These are phyloP conservation scores for Penicillium roqueforti DNA, from an alignment of 495 filamentous ascomycete species.

Conservation along the genomic window DNA sequence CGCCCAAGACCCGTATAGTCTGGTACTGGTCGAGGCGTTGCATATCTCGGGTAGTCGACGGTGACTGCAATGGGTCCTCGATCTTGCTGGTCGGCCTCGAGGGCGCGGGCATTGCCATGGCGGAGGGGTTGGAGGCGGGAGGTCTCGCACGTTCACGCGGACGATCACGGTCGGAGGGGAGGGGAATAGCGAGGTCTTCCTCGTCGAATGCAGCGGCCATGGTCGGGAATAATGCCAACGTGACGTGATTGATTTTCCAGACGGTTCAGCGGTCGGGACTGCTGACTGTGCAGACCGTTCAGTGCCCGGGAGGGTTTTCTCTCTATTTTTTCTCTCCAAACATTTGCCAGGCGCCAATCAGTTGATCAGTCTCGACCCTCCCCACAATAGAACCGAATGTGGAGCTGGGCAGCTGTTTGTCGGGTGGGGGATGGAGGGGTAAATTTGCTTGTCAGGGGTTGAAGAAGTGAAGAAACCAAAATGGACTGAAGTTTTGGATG, in stretches of 20 bases:
- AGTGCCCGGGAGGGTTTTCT: conserved; percentile 3
- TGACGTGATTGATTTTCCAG: conserved; percentile 44
- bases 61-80: conserved; percentile 37
- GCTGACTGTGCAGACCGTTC: conserved; percentile 20
- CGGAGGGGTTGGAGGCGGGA: conserved; percentile 32
- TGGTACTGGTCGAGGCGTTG: conserved; percentile 87
- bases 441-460: not conserved
- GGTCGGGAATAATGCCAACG: conserved; percentile 29
- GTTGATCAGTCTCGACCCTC: conserved; percentile 26
- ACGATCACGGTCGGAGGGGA: conserved; percentile 59
- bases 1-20: conserved; percentile 84
- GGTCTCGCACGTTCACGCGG: conserved; percentile 35
- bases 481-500: not conserved
- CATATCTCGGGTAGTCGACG: conserved; percentile 51
- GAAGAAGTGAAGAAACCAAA: not conserved
- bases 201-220: conserved; percentile 65
- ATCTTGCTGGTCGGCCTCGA: conserved; percentile 35
- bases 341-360: conserved; percentile 26
- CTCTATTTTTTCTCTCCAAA: conserved; percentile 18
- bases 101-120: conserved; percentile 48
- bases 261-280: conserved; percentile 18
- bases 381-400: conserved; percentile 30
- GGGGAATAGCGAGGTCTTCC: conserved; percentile 87
- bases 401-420: conserved; percentile 23
- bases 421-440: conserved; percentile 15